Percentiles rank a stretch among this genome's conserved stretches.
These are phyloP conservation scores for Picea sitchensis DNA, from an alignment of 75 land plant genomes.

Conservation along the genomic window DNA sequence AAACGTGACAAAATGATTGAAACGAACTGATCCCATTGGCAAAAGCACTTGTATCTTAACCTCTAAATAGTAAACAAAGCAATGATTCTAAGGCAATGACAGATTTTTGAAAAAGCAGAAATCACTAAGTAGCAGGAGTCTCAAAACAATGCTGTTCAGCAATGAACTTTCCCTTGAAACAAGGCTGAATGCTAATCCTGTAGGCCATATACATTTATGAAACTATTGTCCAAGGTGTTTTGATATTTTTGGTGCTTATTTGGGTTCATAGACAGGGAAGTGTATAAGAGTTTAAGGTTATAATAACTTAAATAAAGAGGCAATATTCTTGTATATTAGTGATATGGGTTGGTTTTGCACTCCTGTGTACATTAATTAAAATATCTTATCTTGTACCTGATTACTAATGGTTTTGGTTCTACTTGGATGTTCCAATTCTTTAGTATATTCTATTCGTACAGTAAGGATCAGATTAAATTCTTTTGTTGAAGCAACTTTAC, in stretches of 20 bases:
- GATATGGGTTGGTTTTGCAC: too few species aligned
- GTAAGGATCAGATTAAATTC: neutral
- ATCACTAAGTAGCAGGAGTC: too few species aligned
- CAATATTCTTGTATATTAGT: neutral
- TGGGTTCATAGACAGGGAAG: neutral
- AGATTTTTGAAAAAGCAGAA: too few species aligned
- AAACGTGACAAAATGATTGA: too few species aligned
- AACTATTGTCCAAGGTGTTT: neutral
- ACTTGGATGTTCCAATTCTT: neutral
- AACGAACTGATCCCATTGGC: too few species aligned
- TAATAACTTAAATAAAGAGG: neutral
- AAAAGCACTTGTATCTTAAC: too few species aligned
- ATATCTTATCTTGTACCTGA: neutral
- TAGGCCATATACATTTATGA: neutral
- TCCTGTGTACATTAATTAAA: too few species aligned
- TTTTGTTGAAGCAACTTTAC: conserved; percentile 6
- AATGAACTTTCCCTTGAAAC: too few species aligned
- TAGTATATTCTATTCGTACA: neutral
- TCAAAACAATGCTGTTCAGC: too few species aligned
- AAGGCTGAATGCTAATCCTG: too few species aligned
- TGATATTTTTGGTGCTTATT: neutral
- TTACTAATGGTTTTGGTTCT: neutral
- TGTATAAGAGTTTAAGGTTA: neutral
- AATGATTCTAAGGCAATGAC: too few species aligned
- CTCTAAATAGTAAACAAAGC: too few species aligned